Evolutionary conservation across 169 alveolate species (phyloP).

Genomic region (Cryptosporidium felis): DNA sequence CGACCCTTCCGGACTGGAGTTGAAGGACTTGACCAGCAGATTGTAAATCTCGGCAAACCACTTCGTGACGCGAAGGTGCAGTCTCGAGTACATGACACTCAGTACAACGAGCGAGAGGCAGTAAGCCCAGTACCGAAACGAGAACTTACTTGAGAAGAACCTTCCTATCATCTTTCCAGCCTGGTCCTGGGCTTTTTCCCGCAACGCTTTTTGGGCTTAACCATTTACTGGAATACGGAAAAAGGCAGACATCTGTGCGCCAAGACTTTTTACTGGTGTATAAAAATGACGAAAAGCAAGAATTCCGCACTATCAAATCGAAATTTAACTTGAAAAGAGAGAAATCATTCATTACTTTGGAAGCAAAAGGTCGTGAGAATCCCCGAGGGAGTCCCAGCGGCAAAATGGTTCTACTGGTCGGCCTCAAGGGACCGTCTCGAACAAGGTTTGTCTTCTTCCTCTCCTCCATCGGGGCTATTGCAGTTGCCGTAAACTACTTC

Average conservation of each 20-base stretch:
- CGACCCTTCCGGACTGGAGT: not conserved
- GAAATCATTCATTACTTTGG: no score
- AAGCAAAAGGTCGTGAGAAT: no score
- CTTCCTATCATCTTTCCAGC: no score
- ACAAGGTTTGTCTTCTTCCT: not conserved
- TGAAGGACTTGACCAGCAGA: slow-evolving; percentile 14
- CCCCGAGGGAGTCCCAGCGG: no score
- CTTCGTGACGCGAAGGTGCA: slow-evolving; percentile 7
- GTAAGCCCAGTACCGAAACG: not conserved
- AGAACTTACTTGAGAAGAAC: not conserved
- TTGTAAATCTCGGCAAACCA: slow-evolving; percentile 51
- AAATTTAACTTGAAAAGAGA: no score
- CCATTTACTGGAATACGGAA: no score
- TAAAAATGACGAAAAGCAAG: no score
- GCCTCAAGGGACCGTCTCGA: not conserved
- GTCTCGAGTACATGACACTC: not conserved
- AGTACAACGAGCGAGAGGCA: not conserved
- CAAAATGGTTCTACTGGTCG: not conserved
- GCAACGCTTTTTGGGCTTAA: no score
- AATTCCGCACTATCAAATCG: no score
- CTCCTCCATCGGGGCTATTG: not conserved
- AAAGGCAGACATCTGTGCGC: no score
- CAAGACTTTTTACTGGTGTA: no score
- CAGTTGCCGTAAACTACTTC: not conserved
- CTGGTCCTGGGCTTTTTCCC: no score